Percentiles rank a stretch among this genome's conserved stretches.
Evolutionary conservation across 78 protist genomes (phyloP).

Genomic region (Bigelowiella natans): DNA sequence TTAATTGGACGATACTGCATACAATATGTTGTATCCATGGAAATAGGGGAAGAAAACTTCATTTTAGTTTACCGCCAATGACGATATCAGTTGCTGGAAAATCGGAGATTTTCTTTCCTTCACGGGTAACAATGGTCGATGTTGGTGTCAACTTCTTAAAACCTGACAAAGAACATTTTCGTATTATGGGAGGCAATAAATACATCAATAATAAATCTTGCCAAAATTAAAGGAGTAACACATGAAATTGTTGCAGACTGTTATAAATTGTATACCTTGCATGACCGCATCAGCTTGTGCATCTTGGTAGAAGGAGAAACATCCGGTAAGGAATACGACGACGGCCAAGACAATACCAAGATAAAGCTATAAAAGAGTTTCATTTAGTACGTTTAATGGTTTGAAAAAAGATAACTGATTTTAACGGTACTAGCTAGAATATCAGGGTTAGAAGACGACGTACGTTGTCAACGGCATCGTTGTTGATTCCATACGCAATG

Average conservation of each 20-base stretch:
- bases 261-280: constrained; percentile 55
- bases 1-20: too few species aligned
- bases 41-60: too few species aligned
- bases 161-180: too few species aligned
- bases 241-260: not conserved
- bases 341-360: constrained; percentile 67
- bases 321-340: constrained; percentile 66
- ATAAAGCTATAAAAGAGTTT: constrained; percentile 18
- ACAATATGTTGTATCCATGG: too few species aligned
- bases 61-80: too few species aligned
- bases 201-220: too few species aligned
- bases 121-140: not conserved
- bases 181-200: too few species aligned
- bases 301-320: constrained; percentile 69
- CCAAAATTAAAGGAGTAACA: constrained; percentile 25
- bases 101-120: constrained; percentile 12
- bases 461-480: not conserved
- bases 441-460: too few species aligned
- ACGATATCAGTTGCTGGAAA: constrained; percentile 47
- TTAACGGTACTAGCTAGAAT: too few species aligned
- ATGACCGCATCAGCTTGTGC: constrained; percentile 50
- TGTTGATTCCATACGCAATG: constrained; percentile 7
- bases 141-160: not conserved
- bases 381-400: too few species aligned
- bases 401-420: too few species aligned